Evolutionary conservation across 2,329 filamentous ascomycete genomes (phyloP).

Genomic region (Nigrograna mackinnonii): DNA sequence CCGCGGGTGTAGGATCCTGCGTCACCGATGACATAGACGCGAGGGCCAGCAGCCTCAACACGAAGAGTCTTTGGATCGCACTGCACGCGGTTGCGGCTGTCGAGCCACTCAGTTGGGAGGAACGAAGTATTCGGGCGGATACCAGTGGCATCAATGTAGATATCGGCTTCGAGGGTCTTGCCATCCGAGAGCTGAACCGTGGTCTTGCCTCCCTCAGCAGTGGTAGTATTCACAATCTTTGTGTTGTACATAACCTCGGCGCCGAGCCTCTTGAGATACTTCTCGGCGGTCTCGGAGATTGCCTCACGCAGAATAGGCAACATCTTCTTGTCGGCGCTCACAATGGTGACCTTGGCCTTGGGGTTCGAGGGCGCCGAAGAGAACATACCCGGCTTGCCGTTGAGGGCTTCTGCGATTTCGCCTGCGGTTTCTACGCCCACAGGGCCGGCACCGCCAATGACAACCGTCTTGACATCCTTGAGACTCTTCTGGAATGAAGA

Average conservation of each 20-base stretch:
- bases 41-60: conserved; percentile 47
- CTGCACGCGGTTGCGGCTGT: conserved; percentile 53
- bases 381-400: conserved; percentile 40
- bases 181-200: conserved; percentile 50
- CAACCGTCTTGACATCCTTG: conserved; percentile 46
- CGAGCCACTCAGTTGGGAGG: conserved; percentile 54
- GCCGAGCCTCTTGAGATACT: conserved; percentile 50
- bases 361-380: conserved; percentile 41
- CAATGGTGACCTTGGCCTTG: conserved; percentile 49
- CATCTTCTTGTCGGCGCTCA: conserved; percentile 49
- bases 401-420: conserved; percentile 50
- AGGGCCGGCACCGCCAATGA: conserved; percentile 55
- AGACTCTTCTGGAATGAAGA: conserved; percentile 41
- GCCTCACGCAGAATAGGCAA: conserved; percentile 47
- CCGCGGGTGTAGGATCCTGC: conserved; percentile 50
- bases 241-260: conserved; percentile 50
- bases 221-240: conserved; percentile 32
- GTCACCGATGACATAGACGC: conserved; percentile 55
- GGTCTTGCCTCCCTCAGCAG: conserved; percentile 46
- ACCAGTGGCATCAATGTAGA: conserved; percentile 60
- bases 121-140: conserved; percentile 57
- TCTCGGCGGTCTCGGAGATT: conserved; percentile 51
- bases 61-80: conserved; percentile 53
- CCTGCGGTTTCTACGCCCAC: conserved; percentile 56
- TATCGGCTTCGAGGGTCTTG: conserved; percentile 52